Conservation (phyloP, 1,139 yeast genomes). For the Keqinozyma sinolaborantium region DNA sequence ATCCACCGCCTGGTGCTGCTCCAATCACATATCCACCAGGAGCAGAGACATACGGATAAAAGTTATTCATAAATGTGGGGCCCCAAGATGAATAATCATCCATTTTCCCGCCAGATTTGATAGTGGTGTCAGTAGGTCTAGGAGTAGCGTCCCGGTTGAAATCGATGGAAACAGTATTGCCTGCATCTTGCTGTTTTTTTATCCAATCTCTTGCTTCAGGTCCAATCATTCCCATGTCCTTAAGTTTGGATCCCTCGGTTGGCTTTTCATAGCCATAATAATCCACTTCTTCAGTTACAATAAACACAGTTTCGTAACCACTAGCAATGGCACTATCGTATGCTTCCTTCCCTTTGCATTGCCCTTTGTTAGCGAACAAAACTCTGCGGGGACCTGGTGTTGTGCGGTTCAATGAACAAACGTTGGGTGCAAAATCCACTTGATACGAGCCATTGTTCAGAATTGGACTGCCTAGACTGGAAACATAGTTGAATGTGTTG, state of each 20-base stretch:
- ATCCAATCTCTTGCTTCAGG: constrained; percentile 6
- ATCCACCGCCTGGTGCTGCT: constrained; percentile 6
- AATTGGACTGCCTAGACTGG: neutral
- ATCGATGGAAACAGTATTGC: constrained; percentile 1
- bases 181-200: constrained; percentile 1
- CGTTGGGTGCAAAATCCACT: neutral
- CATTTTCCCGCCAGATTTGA: constrained; percentile 6
- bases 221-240: constrained; percentile 2
- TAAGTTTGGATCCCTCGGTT: too few species aligned
- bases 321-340: too few species aligned
- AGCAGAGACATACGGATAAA: constrained; percentile 14
- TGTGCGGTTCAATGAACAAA: too few species aligned
- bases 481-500: neutral
- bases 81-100: constrained; percentile 13
- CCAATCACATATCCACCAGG: constrained; percentile 16
- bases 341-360: too few species aligned
- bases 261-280: too few species aligned
- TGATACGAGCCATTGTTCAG: neutral
- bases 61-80: constrained; percentile 13
- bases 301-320: too few species aligned
- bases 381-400: too few species aligned
- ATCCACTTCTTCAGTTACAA: too few species aligned
- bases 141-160: constrained; percentile 1
- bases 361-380: too few species aligned
- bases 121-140: neutral